Percentiles rank a stretch among this genome's conserved stretches.
Evolutionary conservation across 768 basidiomycete genomes (phyloP).

Genomic region (Harrya chromipes): DNA sequence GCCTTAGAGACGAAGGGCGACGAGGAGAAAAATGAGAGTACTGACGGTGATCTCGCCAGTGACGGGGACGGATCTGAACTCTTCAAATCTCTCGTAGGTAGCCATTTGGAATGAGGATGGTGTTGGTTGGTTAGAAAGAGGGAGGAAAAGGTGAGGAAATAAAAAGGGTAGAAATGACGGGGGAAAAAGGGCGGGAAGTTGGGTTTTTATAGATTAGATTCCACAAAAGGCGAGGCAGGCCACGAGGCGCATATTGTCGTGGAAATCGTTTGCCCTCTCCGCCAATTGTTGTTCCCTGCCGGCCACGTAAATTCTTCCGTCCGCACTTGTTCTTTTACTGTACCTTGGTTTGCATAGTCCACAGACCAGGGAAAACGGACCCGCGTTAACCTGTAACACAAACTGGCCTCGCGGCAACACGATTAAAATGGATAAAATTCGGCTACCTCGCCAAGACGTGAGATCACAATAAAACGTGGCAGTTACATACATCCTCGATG

Average conservation of each 20-base stretch:
- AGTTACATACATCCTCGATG: background rate
- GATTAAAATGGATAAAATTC: constrained; percentile 4
- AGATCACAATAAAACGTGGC: background rate
- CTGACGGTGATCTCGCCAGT: constrained; percentile 38
- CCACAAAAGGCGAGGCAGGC: constrained; percentile 43
- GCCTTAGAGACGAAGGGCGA: background rate
- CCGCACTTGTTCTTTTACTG: constrained; percentile 3
- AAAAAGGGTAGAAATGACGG: constrained; percentile 25
- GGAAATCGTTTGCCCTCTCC: constrained; percentile 12
- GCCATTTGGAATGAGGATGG: constrained; percentile 35
- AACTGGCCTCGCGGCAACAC: constrained; percentile 7
- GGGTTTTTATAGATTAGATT: constrained; percentile 53
- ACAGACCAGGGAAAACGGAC: background rate
- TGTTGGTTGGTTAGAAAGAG: constrained; percentile 13
- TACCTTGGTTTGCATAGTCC: background rate
- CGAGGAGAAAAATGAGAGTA: background rate
- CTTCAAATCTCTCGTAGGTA: constrained; percentile 34
- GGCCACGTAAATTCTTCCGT: constrained; percentile 13
- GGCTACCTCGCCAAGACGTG: constrained; percentile 13
- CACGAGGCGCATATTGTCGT: constrained; percentile 45
- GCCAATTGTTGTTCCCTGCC: constrained; percentile 16
- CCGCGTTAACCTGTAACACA: constrained; percentile 8
- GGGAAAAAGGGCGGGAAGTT: constrained; percentile 20
- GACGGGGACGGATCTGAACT: constrained; percentile 23
- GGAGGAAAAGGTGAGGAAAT: constrained; percentile 23